Conservation (phyloP, 2,329 filamentous ascomycete genomes). For the Escovopsis sp. region DNA sequence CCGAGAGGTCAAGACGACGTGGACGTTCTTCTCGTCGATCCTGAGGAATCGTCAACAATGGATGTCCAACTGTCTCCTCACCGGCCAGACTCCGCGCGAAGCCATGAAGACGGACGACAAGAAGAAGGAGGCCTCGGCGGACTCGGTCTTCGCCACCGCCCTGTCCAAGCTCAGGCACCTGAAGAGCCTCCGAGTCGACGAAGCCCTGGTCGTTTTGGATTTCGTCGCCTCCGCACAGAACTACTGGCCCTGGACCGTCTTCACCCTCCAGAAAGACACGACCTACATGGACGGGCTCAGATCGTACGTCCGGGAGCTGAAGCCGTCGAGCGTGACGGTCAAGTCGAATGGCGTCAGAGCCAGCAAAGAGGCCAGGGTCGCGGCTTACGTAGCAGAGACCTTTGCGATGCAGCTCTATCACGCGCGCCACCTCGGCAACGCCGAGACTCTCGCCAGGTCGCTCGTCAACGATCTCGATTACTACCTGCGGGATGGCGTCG, state of each 20-base stretch:
- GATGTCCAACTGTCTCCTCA: conserved; percentile 87
- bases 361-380: conserved; percentile 53
- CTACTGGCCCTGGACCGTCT: conserved; percentile 90
- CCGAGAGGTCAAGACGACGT: conserved; percentile 53
- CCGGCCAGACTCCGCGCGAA: conserved; percentile 70
- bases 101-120: conserved; percentile 45
- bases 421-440: conserved; percentile 60
- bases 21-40: conserved; percentile 75
- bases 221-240: conserved; percentile 84
- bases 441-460: conserved; percentile 48
- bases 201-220: conserved; percentile 63
- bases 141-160: conserved; percentile 61
- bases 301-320: conserved; percentile 49
- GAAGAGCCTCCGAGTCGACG: conserved; percentile 44
- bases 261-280: conserved; percentile 58
- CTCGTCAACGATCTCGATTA: conserved; percentile 65
- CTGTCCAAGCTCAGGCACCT: conserved; percentile 56
- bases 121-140: conserved; percentile 31
- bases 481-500: conserved; percentile 62
- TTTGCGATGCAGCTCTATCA: conserved; percentile 85
- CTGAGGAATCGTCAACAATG: conserved; percentile 87
- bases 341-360: conserved; percentile 42
- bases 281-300: conserved; percentile 60
- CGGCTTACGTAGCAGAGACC: conserved; percentile 72
- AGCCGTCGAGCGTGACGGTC: conserved; percentile 34